These are phyloP conservation scores for Thermothelomyces thermophilus DNA, from an alignment of 2,329 filamentous ascomycete species.

Conservation along the genomic window DNA sequence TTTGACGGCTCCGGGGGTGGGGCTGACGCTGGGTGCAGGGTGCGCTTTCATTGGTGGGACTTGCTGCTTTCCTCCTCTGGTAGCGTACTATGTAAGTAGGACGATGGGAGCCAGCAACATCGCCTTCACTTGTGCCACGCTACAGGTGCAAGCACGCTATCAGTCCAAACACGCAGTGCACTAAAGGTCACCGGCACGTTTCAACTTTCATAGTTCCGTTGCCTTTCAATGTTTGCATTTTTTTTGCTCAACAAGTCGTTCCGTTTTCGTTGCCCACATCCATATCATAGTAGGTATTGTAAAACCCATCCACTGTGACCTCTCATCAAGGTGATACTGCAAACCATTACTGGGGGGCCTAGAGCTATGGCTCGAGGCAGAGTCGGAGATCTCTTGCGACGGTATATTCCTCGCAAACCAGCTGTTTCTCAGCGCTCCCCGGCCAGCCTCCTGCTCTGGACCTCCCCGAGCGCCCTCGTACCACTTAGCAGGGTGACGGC, in stretches of 20 bases:
- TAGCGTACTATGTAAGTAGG: too few relatives aligned
- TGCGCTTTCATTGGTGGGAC: constrained; percentile 6
- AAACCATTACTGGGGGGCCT: too few relatives aligned
- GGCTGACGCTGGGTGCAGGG: not conserved
- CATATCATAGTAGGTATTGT: too few relatives aligned
- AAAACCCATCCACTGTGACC: too few relatives aligned
- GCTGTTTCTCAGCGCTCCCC: constrained; percentile 49
- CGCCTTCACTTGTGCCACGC: not conserved
- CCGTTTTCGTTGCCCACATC: too few relatives aligned
- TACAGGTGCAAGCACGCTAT: too few relatives aligned
- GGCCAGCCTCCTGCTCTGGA: constrained; percentile 78
- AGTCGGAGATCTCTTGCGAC: not conserved
- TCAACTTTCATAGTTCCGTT: too few relatives aligned
- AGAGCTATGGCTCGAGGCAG: not conserved
- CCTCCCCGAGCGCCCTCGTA: constrained; percentile 83
- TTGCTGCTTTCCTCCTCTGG: not conserved
- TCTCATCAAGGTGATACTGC: too few relatives aligned
- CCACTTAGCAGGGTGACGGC: constrained; percentile 76
- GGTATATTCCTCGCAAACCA: not conserved
- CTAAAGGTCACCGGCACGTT: too few relatives aligned
- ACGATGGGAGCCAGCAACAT: not conserved
- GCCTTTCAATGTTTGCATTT: too few relatives aligned
- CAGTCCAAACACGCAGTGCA: too few relatives aligned
- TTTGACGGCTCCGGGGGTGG: not conserved
- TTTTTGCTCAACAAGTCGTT: too few relatives aligned